Conservation (phyloP, 192 early-diverging fungal species). For the Lunasporangiospora selenospora region DNA sequence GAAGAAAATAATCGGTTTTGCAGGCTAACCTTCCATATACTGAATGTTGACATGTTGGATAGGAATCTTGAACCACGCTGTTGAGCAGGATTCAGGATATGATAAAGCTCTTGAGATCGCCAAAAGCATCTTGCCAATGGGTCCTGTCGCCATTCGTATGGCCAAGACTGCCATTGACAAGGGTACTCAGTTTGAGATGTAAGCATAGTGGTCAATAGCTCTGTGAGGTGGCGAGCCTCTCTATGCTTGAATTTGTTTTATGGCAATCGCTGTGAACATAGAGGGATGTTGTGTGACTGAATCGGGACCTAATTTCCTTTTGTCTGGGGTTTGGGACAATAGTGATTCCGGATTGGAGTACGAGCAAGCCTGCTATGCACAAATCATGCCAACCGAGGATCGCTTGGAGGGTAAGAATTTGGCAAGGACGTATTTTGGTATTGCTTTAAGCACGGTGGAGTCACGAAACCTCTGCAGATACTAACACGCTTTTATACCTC, state of each 20-base stretch:
- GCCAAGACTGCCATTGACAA: slow-evolving; percentile 91
- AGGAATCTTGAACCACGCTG: slow-evolving; percentile 85
- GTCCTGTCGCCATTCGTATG: slow-evolving; percentile 88
- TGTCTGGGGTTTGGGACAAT: background rate
- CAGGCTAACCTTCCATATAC: too few species aligned
- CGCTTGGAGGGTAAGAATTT: slow-evolving; percentile 76
- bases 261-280: too few species aligned
- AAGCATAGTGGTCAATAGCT: too few species aligned
- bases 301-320: too few species aligned
- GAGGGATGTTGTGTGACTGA: too few species aligned
- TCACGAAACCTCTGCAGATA: background rate
- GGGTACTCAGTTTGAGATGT: slow-evolving; percentile 82
- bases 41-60: too few species aligned
- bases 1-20: too few species aligned
- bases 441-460: background rate
- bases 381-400: slow-evolving; percentile 94
- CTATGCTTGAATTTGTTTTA: background rate
- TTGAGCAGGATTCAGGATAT: slow-evolving; percentile 64
- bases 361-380: slow-evolving; percentile 95
- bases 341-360: slow-evolving; percentile 86
- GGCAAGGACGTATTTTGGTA: too few species aligned
- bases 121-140: slow-evolving; percentile 75
- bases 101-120: slow-evolving; percentile 83
- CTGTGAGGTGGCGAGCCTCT: too few species aligned
- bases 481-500: background rate